Base-by-base conservation (phyloP, 805 yeast species). In the Myxozyma udenii region DNA sequence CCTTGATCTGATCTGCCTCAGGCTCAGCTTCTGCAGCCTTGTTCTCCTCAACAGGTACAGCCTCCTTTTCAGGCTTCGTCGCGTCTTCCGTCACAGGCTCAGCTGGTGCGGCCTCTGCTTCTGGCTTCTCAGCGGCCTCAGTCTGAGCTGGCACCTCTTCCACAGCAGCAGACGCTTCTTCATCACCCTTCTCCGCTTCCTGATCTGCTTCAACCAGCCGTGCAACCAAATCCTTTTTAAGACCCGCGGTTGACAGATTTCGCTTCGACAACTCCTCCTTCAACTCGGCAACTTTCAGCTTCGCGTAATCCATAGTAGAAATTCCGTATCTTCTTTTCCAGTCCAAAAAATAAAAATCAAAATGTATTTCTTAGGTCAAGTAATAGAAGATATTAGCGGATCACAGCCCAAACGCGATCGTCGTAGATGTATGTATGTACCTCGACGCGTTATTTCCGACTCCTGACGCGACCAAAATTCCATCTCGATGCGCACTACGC, bases 181-280 rank as follows among this genome's bases (percentile, higher is more conserved):
- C 36, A n/a, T 43, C 44, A 11, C 12, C 42, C n/a, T 30, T 14
- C 16, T 11, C 39, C n/a, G 21, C 42, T 16, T 24, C 43, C 9
- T 65, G 67, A 61, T 83, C 90, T 28, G 76, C 68, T 55, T 81
- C 87, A 53, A 74, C 78, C 52, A 85, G 75, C 43, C 91, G 76
- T 26, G 77, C 76, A 48, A 85, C 74, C 53, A 85, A 75, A 46
- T 88, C 96, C 39, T 84, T 81, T 68, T 91, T 91, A 61, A 87
- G 82, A 21, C 98, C 98, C 36, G 80, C 79, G 2, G 71, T 73
- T 1, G 93, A 67, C 45, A 91, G 76, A 1, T 84, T 85, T 55
- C 82, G 81, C 21, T 76, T 69, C 62, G 84, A 83, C 62, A 91
- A 76, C 50, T 79, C 64, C 56, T 85, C 95, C 67, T 87, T 90